Conservation (phyloP, 2,329 filamentous ascomycete species). For the Talaromyces islandicus region DNA sequence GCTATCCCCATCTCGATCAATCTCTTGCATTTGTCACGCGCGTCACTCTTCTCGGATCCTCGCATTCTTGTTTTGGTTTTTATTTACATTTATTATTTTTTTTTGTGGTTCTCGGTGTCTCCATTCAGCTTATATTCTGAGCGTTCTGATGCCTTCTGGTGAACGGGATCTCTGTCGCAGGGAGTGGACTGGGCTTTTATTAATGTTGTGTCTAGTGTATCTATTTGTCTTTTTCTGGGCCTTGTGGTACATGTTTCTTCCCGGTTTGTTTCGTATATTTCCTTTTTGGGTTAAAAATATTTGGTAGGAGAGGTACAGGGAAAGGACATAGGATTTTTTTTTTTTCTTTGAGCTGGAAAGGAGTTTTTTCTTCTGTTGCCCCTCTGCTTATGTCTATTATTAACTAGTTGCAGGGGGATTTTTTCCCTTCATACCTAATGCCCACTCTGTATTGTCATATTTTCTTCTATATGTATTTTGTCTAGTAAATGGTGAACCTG, state of each 20-base stretch:
- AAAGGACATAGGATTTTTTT: neutral
- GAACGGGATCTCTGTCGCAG: conserved; percentile 6
- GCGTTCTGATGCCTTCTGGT: conserved; percentile 10
- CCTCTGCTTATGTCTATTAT: neutral
- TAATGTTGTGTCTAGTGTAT: neutral
- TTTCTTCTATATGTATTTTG: neutral
- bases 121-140: conserved; percentile 8
- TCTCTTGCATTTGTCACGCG: conserved; percentile 20
- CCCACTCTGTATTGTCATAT: neutral
- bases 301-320: neutral
- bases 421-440: neutral
- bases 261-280: neutral
- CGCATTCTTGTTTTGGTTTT: neutral
- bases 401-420: neutral
- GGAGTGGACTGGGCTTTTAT: conserved; percentile 2
- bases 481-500: neutral
- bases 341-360: neutral
- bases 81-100: too few species aligned
- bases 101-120: conserved; percentile 6
- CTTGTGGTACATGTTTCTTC: neutral
- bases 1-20: neutral
- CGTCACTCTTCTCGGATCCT: conserved; percentile 17
- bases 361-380: neutral
- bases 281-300: neutral
- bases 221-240: neutral